These are phyloP conservation scores for Vitis cinerea DNA, from an alignment of 164 flowering plant genomes.

Conservation along the genomic window DNA sequence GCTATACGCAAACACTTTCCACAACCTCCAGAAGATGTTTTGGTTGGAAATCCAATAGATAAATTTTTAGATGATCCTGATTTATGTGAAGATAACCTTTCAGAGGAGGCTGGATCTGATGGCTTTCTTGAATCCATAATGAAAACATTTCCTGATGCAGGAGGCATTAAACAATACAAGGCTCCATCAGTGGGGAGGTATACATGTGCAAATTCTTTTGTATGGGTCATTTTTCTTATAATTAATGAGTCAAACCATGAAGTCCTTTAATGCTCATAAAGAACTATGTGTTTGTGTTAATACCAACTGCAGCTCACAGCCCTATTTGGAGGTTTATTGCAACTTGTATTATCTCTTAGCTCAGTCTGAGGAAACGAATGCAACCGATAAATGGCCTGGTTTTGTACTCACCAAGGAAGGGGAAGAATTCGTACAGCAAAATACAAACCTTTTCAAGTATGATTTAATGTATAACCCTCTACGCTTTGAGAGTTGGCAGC, in stretches of 20 bases:
- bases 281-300: not conserved
- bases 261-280: not conserved
- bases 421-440: constrained; percentile 91
- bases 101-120: constrained; percentile 72
- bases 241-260: not conserved
- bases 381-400: constrained; percentile 96
- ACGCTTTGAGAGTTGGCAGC: constrained; percentile 94
- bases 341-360: constrained; percentile 82
- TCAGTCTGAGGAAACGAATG: constrained; percentile 89
- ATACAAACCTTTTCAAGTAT: constrained; percentile 84
- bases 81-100: constrained; percentile 78
- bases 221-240: not conserved
- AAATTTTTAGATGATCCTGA: constrained; percentile 77
- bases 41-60: constrained; percentile 70
- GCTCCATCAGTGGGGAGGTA: constrained; percentile 53
- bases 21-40: constrained; percentile 78
- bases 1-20: constrained; percentile 92
- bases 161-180: constrained; percentile 40
- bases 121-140: constrained; percentile 61
- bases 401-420: constrained; percentile 98
- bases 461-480: constrained; percentile 83
- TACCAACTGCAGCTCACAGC: constrained; percentile 67
- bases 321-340: constrained; percentile 78
- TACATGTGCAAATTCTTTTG: not conserved
- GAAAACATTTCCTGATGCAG: constrained; percentile 50